These are phyloP conservation scores for Apophysomyces ossiformis DNA, from an alignment of 371 early-diverging fungal species.

Conservation along the genomic window DNA sequence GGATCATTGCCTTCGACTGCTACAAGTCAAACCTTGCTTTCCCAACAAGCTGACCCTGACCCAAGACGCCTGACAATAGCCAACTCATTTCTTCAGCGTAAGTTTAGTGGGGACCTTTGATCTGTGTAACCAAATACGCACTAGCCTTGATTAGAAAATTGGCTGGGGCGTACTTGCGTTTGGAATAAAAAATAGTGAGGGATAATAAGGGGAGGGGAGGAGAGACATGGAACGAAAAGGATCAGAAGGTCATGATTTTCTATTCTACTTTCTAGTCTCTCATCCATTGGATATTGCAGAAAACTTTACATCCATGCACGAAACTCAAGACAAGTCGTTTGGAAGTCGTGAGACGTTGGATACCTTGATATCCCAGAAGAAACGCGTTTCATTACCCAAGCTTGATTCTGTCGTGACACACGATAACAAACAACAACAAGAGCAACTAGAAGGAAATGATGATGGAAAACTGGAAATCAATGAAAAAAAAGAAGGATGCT, in stretches of 20 bases:
- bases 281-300: background rate
- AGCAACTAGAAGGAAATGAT: background rate
- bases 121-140: slow-evolving; percentile 9
- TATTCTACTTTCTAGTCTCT: slow-evolving; percentile 2
- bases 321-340: slow-evolving; percentile 1
- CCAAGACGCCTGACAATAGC: slow-evolving; percentile 18
- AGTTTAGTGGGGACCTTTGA: background rate
- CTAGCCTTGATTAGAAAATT: slow-evolving; percentile 10
- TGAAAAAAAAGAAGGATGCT: background rate
- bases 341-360: background rate
- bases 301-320: slow-evolving; percentile 3
- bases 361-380: background rate
- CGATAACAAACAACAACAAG: background rate
- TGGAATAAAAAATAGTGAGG: background rate
- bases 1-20: slow-evolving; percentile 15
- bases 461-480: background rate
- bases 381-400: background rate
- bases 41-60: slow-evolving; percentile 12
- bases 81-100: slow-evolving; percentile 12
- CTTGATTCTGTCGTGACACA: background rate
- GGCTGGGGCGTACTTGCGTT: slow-evolving; percentile 11
- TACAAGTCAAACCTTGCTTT: slow-evolving; percentile 2
- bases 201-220: background rate
- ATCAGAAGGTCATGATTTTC: background rate
- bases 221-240: background rate